phyloP scores from a whole-genome alignment of 1,284 basidiomycete genomes.

The Pascua sp. region DNA sequence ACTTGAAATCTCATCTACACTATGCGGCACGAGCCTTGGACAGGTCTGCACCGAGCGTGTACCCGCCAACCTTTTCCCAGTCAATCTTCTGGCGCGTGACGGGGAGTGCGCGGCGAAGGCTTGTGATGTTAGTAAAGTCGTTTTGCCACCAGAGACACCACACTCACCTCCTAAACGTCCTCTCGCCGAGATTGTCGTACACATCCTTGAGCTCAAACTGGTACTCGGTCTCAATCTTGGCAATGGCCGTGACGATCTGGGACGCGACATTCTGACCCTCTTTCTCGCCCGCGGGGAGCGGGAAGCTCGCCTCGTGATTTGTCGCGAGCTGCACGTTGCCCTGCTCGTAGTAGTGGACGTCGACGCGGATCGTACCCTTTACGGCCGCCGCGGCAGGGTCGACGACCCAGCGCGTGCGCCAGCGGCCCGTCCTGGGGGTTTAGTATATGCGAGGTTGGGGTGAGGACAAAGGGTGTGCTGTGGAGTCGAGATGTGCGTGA shows the following conservation, averaged over 20 bases:
- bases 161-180: constrained; percentile 69
- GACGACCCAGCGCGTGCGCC: constrained; percentile 62
- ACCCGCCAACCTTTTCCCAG: constrained; percentile 85
- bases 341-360: constrained; percentile 94
- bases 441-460: constrained; percentile 53
- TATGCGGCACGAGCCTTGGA: constrained; percentile 44
- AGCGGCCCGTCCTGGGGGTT: constrained; percentile 63
- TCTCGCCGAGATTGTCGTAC: constrained; percentile 82
- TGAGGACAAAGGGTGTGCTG: too few species aligned
- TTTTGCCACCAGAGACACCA: too few species aligned
- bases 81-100: constrained; percentile 89
- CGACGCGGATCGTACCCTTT: constrained; percentile 64
- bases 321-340: constrained; percentile 89
- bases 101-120: constrained; percentile 78
- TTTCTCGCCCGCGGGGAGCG: constrained; percentile 58
- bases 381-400: constrained; percentile 45
- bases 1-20: too few species aligned
- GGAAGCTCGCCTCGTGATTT: constrained; percentile 62
- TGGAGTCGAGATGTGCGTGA: too few species aligned
- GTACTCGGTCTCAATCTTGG: constrained; percentile 75
- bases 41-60: constrained; percentile 80
- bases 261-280: constrained; percentile 56
- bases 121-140: constrained; percentile 24
- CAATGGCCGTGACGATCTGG: constrained; percentile 65
- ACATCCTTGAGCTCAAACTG: constrained; percentile 72